Base-by-base conservation (phyloP, 345 rosid species). In the Linum tenue region DNA sequence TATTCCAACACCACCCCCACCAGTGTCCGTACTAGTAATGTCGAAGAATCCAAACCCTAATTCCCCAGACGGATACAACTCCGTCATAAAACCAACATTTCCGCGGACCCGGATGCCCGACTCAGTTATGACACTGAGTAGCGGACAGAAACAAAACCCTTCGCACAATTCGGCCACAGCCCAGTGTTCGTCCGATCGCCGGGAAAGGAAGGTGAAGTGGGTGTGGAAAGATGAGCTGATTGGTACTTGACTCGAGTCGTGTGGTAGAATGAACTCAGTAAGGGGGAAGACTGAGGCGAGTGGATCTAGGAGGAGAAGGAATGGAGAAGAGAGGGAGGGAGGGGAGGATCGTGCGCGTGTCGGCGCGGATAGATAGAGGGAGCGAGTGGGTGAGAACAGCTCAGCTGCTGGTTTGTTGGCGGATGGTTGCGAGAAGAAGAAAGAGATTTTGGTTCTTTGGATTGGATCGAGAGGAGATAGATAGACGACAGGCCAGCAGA, bases 281-380 rank as follows among this genome's bases (percentile, higher is more conserved):
- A 35, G 9, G 59, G 59, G 5, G 59, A 56, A 37, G 60, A 57
- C 37, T 31, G 38, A 57, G 38, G 50, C 50, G 50, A 43, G 53
- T 48, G 53, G 53, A 48, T 48, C 53, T 48, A 48, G 53, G 53
- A 48, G 53, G 53, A 48, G 53, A 15, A 48, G 53, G 51, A 44
- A 22, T 22, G 51, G 51, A 44, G 36, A 35, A n/a, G 36, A 56
- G 36, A 56, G 8, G 36, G 22, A 57, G 16, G 31, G 22, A 37
- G 38, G 22, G 37, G 38, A 37, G 22, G 60, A 57, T 1, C 16
- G 59, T n/a, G 60, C 38, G 60, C 38, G 60, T 57, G 60, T 57
- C 60, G 60, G 60, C 60, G 60, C 37, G 3, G 36, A 57, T 35
- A 57, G 60, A 57, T 35, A 57, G 59, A 56, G 11, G 16, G 37